Base-by-base conservation (phyloP, 495 filamentous ascomycete species). In the Hypoxylon intermedium region DNA sequence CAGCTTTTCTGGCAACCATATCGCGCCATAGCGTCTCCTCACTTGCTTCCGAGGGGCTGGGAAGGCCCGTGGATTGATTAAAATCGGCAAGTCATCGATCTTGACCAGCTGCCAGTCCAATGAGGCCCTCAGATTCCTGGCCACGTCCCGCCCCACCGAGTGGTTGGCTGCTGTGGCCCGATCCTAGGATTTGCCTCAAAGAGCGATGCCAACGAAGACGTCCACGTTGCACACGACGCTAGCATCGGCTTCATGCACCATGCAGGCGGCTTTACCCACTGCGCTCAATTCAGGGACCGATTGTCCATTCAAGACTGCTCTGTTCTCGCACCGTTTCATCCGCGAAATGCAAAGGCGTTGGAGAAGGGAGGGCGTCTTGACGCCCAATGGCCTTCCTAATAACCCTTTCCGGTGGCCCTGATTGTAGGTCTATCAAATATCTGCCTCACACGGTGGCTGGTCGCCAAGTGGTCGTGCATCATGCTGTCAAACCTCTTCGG, bases 221-320 rank as follows among this genome's bases (percentile, higher is more conserved):
- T 69, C 73, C 75, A 78, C 75, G 75, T 78, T 73, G 75, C 75
- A 72, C 61, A 67, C 57, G 38, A 66, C 61, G 58, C 63, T 64
- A 52, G 51, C 64, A 69, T 65, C 68, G 66, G 58, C 63, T 59
- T 54, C 65, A 58, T 68, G 63, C 58, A 58, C 12, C n/a, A 41
- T 62, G 53, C 53, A 58, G 49, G 47, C 53, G 62, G 58, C 31
- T 58, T 53, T 58, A 53, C 36, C 63, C 52, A 57, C 63, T 43
- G 52, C 57, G 57, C 48, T 54, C 63, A 62, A 55, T 62, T 62
- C 53, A 67, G 63, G 58, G 40, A 53, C 56, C 57, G 37, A 42
- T 48, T 19, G 53, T 21, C 30, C 46, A 51, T 45, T 16, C n/a
- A 21, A 58, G 0, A 28, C 34, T 26, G 23, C 15, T 41, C 47